Evolutionary conservation across 352 stramenopile genomes (phyloP), one percentile per base, ranked within the genome.

Genomic region (Phytophthora cryptogea): DNA sequence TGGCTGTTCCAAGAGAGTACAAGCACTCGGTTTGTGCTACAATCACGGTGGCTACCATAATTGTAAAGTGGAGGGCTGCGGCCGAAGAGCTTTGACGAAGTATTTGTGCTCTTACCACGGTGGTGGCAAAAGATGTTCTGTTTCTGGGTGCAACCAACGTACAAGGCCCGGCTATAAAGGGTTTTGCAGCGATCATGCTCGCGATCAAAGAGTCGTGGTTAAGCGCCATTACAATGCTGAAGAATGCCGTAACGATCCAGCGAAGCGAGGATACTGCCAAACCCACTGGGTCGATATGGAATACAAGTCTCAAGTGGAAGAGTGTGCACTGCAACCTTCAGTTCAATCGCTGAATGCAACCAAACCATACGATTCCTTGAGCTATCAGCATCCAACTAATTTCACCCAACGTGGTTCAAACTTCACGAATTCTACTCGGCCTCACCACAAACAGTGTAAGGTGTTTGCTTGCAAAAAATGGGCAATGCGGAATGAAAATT

Each of bases 1-100:
- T 14, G 20, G 17, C 13, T 62, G 54, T 35, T 45, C 10, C 13
- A 44, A 46, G 20, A 35, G 20, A 8, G 8, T 8, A 11, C 23
- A 55, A 47, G 23, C 9, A 17, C 10, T 45, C 8, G 43, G 47
- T 16, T 59, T 64, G 30, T 64, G 56, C n/a, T 50, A 23, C 5
- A 10, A 11, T 47, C 56, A 64, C 20, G 56, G 56, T 3, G 56
- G 56, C 2, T 64, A 48, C 17, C 20, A 45, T 11, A 31, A 47
- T 4, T 58, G 55, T 42, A 64, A 37, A 31, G 17, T 59, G 2
- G 40, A 53, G 20, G 46, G 56, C 35, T 64, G 56, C 40, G 37
- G 16, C 10, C 23, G 26, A 41, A 40, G 20, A 48, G 46, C 47
- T 31, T 2, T 8, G n/a, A 27, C 47, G 14, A 35, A 17, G 16